These are phyloP conservation scores for Myxozyma melibiosi DNA, from an alignment of 805 yeast genomes.

Conservation along the genomic window DNA sequence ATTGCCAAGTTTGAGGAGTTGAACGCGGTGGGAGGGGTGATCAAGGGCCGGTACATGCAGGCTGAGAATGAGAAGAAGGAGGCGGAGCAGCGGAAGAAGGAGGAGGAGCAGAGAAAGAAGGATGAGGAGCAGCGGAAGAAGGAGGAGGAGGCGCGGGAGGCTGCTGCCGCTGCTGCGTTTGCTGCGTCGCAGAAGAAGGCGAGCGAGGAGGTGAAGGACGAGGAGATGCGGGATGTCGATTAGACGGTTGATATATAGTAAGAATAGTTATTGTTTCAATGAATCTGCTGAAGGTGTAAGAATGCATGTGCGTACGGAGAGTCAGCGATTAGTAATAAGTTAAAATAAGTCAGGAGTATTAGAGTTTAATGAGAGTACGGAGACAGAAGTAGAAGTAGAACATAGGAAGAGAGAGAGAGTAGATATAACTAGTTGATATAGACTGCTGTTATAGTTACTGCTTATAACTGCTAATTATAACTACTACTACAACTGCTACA, in stretches of 20 bases:
- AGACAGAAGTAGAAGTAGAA: too few relatives aligned
- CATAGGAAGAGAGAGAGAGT: too few relatives aligned
- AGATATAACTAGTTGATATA: too few relatives aligned
- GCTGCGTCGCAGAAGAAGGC: conserved; percentile 12
- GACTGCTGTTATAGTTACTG: too few relatives aligned
- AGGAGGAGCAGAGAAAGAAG: conserved; percentile 79
- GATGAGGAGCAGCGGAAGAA: conserved; percentile 74
- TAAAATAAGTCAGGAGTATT: too few relatives aligned
- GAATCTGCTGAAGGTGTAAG: not conserved
- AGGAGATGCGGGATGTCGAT: conserved; percentile 29
- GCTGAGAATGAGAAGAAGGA: conserved; percentile 90
- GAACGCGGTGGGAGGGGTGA: conserved; percentile 90
- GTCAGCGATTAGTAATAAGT: too few relatives aligned
- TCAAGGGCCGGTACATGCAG: conserved; percentile 92
- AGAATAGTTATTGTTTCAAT: not conserved
- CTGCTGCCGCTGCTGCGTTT: conserved; percentile 32
- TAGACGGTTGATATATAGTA: not conserved
- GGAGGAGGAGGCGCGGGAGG: conserved; percentile 43
- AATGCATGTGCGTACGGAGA: too few relatives aligned
- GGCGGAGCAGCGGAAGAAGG: conserved; percentile 84
- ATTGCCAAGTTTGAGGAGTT: conserved; percentile 97
- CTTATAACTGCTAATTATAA: too few relatives aligned
- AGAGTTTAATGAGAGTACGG: too few relatives aligned
- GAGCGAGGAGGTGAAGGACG: conserved; percentile 9
- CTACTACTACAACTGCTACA: too few relatives aligned